phyloP scores from a whole-genome alignment of 1,284 basidiomycete genomes.

The Heterobasidion irregulare region DNA sequence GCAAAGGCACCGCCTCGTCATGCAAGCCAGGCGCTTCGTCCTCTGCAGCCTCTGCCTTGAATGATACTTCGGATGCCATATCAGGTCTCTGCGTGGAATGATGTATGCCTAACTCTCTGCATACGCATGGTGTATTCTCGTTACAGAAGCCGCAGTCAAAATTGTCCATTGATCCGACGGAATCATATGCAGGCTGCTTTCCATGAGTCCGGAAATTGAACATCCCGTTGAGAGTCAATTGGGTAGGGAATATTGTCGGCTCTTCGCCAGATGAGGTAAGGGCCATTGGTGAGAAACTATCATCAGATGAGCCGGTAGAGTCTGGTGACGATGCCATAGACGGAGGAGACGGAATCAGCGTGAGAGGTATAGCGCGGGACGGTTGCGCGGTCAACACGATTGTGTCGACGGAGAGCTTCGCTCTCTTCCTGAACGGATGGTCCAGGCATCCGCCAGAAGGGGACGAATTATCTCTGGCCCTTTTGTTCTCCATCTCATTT shows the following conservation, averaged over 20 bases:
- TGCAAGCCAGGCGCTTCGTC: conserved; percentile 3
- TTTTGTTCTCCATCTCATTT: conserved; percentile 39
- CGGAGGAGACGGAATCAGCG: conserved; percentile 20
- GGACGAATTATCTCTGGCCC: conserved; percentile 42
- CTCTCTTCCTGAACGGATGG: conserved; percentile 37
- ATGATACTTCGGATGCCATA: conserved; percentile 11
- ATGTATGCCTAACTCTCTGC: conserved; percentile 53
- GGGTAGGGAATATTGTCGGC: conserved; percentile 18
- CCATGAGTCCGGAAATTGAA: conserved; percentile 25
- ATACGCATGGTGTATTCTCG: conserved; percentile 64
- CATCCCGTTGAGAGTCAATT: conserved; percentile 20
- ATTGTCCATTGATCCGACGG: conserved; percentile 22
- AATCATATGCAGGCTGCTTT: conserved; percentile 24
- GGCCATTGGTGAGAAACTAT: conserved; percentile 35
- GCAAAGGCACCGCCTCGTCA: conserved; percentile 1
- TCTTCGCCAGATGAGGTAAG: conserved; percentile 23
- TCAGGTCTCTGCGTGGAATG: conserved; percentile 22
- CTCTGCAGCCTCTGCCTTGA: conserved; percentile 29
- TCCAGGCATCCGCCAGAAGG: conserved; percentile 18
- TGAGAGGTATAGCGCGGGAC: conserved; percentile 13
- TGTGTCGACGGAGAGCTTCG: conserved; percentile 25
- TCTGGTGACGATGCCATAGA: conserved; percentile 49
- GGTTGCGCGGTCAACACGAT: conserved; percentile 14
- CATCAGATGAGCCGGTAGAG: conserved; percentile 34
- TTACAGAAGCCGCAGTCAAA: conserved; percentile 65